These are phyloP conservation scores for Prunus mume DNA, from an alignment of 306 rosid species.

Conservation along the genomic window DNA sequence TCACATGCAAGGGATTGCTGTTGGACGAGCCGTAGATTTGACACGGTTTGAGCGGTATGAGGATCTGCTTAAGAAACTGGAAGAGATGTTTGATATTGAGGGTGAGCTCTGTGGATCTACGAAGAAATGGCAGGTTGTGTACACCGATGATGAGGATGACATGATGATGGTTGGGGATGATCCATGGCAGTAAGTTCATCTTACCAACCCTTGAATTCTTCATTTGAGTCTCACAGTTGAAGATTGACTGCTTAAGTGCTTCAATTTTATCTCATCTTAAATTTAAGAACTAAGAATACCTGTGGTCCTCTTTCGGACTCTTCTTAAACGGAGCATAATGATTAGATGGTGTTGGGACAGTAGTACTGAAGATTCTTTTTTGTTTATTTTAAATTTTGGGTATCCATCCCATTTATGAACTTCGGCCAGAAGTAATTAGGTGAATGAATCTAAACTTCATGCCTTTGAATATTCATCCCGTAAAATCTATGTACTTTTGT, in stretches of 20 bases:
- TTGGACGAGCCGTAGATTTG: constrained; percentile 97
- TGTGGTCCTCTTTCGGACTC: not conserved
- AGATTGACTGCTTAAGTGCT: not conserved
- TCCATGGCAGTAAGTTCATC: constrained; percentile 88
- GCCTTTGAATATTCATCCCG: not conserved
- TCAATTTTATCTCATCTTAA: not conserved
- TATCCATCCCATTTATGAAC: not conserved
- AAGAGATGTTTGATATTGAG: constrained; percentile 89
- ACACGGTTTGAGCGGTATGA: constrained; percentile 70
- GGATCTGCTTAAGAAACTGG: constrained; percentile 78
- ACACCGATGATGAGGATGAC: constrained; percentile 94
- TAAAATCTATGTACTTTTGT: constrained; percentile 16
- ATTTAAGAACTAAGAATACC: not conserved
- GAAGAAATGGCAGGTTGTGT: constrained; percentile 88
- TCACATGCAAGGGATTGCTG: constrained; percentile 99
- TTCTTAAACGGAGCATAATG: not conserved
- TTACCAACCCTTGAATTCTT: constrained; percentile 2
- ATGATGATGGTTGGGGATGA: constrained; percentile 99
- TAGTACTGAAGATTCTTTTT: not conserved
- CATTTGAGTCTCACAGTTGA: not conserved
- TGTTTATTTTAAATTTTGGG: not conserved
- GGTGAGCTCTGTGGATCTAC: constrained; percentile 74
- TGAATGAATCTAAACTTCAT: not conserved
- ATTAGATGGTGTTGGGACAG: not conserved
- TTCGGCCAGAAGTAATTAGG: not conserved